Percentiles rank a stretch among this genome's conserved stretches.
Evolutionary conservation across 306 rosid genomes (phyloP).

Genomic region (Gastrolobium bilobum): DNA sequence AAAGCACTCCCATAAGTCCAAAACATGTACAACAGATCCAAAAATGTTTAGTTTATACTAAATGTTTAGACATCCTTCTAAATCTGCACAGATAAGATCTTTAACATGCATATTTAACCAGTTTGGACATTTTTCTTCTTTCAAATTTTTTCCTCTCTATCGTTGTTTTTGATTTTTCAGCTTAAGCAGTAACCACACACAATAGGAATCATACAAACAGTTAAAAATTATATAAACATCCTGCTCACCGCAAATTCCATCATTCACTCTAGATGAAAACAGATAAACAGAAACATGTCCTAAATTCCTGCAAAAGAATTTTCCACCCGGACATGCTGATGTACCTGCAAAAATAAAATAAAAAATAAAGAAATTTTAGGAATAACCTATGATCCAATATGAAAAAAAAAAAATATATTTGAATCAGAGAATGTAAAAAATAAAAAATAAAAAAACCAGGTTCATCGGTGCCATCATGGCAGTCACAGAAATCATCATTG

Average conservation of each 20-base stretch:
- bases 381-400: constrained; percentile 28
- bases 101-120: neutral
- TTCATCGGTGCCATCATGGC: constrained; percentile 95
- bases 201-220: constrained; percentile 10
- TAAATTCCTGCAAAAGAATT: constrained; percentile 77
- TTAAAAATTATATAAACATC: neutral
- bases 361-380: neutral
- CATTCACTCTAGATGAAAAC: constrained; percentile 93
- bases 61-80: constrained; percentile 33
- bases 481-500: constrained; percentile 94
- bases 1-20: neutral
- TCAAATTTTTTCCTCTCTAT: neutral
- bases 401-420: neutral
- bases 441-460: constrained; percentile 64
- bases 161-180: neutral
- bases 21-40: constrained; percentile 18
- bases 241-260: constrained; percentile 91
- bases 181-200: constrained; percentile 8
- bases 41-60: constrained; percentile 13
- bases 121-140: neutral
- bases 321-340: constrained; percentile 91
- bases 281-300: constrained; percentile 71
- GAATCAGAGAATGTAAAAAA: neutral
- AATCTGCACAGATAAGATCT: constrained; percentile 3
- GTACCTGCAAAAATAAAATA: constrained; percentile 64